These are phyloP conservation scores for Melastoma malabathricum DNA, from an alignment of 345 rosid genomes.

Conservation along the genomic window DNA sequence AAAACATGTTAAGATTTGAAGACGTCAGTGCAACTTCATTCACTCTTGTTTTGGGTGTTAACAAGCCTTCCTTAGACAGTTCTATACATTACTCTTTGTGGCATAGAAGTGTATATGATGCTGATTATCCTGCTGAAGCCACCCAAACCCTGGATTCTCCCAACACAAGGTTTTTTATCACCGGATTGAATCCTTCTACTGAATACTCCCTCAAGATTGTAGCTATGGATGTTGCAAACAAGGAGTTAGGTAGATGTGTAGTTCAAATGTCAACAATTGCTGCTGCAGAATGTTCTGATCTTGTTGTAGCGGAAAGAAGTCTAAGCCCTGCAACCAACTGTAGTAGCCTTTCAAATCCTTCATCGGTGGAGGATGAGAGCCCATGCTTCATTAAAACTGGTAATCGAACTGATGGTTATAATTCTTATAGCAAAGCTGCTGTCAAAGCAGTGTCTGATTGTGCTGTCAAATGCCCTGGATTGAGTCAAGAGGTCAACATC, in stretches of 20 bases:
- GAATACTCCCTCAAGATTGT: slow-evolving; percentile 59
- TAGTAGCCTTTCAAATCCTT: slow-evolving; percentile 79
- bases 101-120: slow-evolving; percentile 54
- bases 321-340: slow-evolving; percentile 89
- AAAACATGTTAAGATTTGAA: slow-evolving; percentile 48
- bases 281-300: slow-evolving; percentile 25
- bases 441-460: slow-evolving; percentile 22
- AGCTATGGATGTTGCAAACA: slow-evolving; percentile 34
- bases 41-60: slow-evolving; percentile 39
- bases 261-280: slow-evolving; percentile 26
- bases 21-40: slow-evolving; percentile 52
- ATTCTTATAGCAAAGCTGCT: slow-evolving; percentile 18
- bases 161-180: slow-evolving; percentile 44
- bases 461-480: slow-evolving; percentile 17
- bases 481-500: slow-evolving; percentile 13
- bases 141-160: slow-evolving; percentile 50
- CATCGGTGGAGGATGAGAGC: slow-evolving; percentile 73
- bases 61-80: slow-evolving; percentile 23
- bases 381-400: slow-evolving; percentile 28
- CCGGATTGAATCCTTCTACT: slow-evolving; percentile 50
- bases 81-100: slow-evolving; percentile 50
- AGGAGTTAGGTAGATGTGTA: slow-evolving; percentile 32
- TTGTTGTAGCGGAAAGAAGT: slow-evolving; percentile 49
- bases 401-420: slow-evolving; percentile 33
- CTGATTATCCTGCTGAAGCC: slow-evolving; percentile 44